These are phyloP conservation scores for Colletotrichum aenigma DNA, from an alignment of 2,329 filamentous ascomycete genomes.

Conservation along the genomic window DNA sequence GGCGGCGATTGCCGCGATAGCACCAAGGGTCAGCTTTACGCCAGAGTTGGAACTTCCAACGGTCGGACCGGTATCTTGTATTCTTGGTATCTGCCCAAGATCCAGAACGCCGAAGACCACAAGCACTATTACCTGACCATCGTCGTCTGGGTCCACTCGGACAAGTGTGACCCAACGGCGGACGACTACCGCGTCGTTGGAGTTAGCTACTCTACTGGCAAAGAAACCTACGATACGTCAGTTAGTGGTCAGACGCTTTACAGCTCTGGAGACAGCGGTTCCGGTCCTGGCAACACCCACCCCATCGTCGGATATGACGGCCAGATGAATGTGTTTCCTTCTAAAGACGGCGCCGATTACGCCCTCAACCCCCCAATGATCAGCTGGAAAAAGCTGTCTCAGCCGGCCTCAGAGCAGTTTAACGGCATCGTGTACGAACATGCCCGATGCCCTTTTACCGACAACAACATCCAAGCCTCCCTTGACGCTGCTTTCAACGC, in stretches of 20 bases:
- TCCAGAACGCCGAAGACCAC: background rate
- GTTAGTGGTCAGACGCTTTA: background rate
- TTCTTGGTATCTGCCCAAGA: constrained; percentile 1
- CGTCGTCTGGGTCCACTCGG: background rate
- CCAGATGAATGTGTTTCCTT: background rate
- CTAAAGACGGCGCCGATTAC: background rate
- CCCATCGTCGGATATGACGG: background rate
- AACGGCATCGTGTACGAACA: background rate
- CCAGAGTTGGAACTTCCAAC: background rate
- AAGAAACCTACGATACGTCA: background rate
- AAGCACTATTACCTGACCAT: background rate
- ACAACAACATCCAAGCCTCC: background rate
- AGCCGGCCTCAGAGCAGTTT: background rate
- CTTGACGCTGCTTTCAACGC: background rate
- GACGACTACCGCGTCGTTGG: background rate
- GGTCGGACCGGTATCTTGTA: background rate
- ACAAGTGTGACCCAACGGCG: background rate
- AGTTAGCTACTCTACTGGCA: background rate
- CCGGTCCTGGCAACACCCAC: background rate
- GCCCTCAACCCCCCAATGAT: background rate
- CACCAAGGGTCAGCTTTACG: background rate
- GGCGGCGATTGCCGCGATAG: background rate
- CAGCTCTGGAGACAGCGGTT: background rate
- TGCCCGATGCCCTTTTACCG: background rate
- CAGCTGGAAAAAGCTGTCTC: background rate